Conservation (phyloP, 2,329 filamentous ascomycete species). For the Fusarium gaditjirri region DNA sequence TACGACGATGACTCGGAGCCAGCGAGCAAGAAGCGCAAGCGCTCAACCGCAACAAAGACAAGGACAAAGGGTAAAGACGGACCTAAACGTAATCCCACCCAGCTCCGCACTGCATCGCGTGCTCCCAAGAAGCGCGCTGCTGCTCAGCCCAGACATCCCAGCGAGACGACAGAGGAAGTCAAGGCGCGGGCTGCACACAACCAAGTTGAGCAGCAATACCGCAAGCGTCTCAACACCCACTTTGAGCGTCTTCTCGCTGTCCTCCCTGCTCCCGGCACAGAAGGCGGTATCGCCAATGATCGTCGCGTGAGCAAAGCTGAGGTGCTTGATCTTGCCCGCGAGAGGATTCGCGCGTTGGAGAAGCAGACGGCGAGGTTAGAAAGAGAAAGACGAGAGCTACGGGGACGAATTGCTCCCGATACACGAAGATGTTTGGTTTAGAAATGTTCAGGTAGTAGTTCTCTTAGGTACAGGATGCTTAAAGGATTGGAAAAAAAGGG, state of each 20-base stretch:
- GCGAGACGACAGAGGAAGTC: constrained; percentile 42
- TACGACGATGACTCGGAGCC: constrained; percentile 25
- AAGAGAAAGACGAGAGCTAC: constrained; percentile 50
- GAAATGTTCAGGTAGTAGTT: constrained; percentile 1
- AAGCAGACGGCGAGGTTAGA: constrained; percentile 51
- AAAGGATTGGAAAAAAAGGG: not conserved
- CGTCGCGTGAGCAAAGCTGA: constrained; percentile 56
- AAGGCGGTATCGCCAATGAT: constrained; percentile 45
- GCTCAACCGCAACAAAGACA: constrained; percentile 16
- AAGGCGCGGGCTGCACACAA: constrained; percentile 53
- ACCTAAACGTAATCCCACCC: constrained; percentile 32
- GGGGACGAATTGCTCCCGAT: constrained; percentile 28
- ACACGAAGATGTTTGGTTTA: constrained; percentile 19
- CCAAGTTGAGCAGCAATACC: constrained; percentile 61
- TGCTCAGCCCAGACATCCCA: constrained; percentile 34
- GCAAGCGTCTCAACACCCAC: constrained; percentile 58
- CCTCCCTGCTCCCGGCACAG: constrained; percentile 49
- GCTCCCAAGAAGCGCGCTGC: constrained; percentile 40
- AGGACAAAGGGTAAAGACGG: constrained; percentile 9
- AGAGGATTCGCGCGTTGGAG: constrained; percentile 55
- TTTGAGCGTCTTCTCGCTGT: constrained; percentile 57
- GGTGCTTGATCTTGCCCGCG: constrained; percentile 57
- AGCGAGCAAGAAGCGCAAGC: constrained; percentile 32
- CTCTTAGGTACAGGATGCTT: constrained; percentile 1
- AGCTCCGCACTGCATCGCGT: constrained; percentile 43